Evolutionary conservation across 176 grass and related monocot species (phyloP), one percentile per base, ranked within the genome.

Genomic region (Avena sativa): DNA sequence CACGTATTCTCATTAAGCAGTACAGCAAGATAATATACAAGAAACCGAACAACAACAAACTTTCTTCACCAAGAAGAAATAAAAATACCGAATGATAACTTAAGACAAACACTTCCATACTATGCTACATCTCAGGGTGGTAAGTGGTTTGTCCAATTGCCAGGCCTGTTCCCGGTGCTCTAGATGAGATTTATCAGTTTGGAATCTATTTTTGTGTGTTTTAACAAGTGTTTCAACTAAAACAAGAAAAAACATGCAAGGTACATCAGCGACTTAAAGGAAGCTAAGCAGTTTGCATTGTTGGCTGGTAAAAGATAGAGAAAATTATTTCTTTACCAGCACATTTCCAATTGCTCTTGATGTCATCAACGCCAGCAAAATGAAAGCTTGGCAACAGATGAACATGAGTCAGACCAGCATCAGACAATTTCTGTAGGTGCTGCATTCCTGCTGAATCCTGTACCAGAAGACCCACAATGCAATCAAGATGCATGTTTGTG

Each of bases 301-400:
- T 80, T 84, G 23, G 30, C 8, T 78, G 9, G 38, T 76, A 80
- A 63, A 75, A 75, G 36, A 91, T 86, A 64, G 16, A 78, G 19
- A 83, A 60, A 80, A 80, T 65, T 43, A 57, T 71, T 62, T 63
- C 38, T 80, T 92, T 93, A 98, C 93, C 96, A 81, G 86, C 83
- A 83, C 12, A 83, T 76, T 95, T 98, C 93, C 96, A 95, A 43
- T 98, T 98, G 79, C 26, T 86, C 71, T 86, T 87, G 64, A 86
- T 89, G 86, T 98, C 96, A 56, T 95, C 93, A 86, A 98, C 93
- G 84, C 89, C 84, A 53, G 83, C 88, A 89, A 98, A 98, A 81
- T 98, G 93, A 93, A 89, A 98, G 73, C 93, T 92, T 84, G 93
- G 96, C 59, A 98, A 89, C 70, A 98, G 86, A 93, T 98, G 96